Percentiles rank a stretch among this genome's conserved stretches.
phyloP scores from a whole-genome alignment of 148 eudicot species.

The Tetragonia tetragonoides region DNA sequence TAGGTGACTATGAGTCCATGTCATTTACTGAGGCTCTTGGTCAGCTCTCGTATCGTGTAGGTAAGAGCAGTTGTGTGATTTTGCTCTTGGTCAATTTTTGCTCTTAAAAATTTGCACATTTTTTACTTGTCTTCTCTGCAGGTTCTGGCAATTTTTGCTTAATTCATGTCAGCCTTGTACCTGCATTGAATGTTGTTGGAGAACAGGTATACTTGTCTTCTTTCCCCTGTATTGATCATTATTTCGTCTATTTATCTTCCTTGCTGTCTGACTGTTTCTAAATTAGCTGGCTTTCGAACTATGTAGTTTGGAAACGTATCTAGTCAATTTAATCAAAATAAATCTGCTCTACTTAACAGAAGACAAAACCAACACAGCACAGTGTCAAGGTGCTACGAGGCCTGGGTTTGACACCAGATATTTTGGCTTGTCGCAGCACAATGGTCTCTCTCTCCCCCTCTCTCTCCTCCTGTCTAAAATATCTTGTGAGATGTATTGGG shows the following conservation, averaged over 20 bases:
- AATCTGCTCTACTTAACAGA: slow-evolving; percentile 40
- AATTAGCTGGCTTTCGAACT: background rate
- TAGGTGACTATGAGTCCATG: slow-evolving; percentile 97
- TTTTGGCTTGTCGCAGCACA: slow-evolving; percentile 95
- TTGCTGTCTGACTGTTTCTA: background rate
- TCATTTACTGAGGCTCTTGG: slow-evolving; percentile 96
- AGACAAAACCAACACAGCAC: slow-evolving; percentile 98
- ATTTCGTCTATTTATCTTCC: too few species aligned
- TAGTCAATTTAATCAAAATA: slow-evolving; percentile 11
- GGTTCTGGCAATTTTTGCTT: slow-evolving; percentile 93
- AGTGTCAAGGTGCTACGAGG: slow-evolving; percentile 92
- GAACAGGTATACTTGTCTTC: slow-evolving; percentile 61
- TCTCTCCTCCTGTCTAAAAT: background rate
- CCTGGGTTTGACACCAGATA: slow-evolving; percentile 77
- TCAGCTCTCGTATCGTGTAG: slow-evolving; percentile 89
- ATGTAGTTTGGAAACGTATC: slow-evolving; percentile 5
- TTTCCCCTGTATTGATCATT: background rate
- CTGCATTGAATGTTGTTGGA: slow-evolving; percentile 88
- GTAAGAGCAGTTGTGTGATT: slow-evolving; percentile 40
- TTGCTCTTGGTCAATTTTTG: background rate
- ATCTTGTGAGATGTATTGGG: background rate
- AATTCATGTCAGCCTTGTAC: slow-evolving; percentile 97
- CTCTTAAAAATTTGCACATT: background rate
- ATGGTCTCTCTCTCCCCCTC: slow-evolving; percentile 45
- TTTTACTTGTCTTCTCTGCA: slow-evolving; percentile 24